Base-by-base conservation (phyloP, 768 basidiomycete genomes). In the Mycena indigotica region DNA sequence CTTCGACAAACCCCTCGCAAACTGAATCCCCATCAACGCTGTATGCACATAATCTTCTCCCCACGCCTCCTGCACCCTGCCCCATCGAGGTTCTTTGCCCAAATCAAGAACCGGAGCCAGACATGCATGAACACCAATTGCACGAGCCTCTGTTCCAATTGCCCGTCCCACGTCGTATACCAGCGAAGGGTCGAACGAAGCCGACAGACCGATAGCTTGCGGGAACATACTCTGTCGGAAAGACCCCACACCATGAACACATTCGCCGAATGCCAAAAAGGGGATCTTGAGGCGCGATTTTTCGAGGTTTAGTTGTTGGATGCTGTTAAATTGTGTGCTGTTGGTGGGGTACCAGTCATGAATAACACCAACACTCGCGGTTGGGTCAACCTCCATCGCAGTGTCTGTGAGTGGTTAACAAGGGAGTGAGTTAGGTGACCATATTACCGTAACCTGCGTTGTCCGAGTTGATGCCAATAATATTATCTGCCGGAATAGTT, bases 51-150 rank as follows among this genome's bases (percentile, higher is more conserved):
- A 67, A 28, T 69, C 66, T 53, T 69, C 67, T 25, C 67, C 67
- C 67, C 67, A 69, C 16, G 67, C 66, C 60, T 69, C 67, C 52
- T 68, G 67, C 4, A 66, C 66, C 16, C 67, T 24, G 2, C 67
- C 67, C 67, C 67, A 69, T 26, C 67, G 57, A 17, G 64, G 62
- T 10, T 69, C 67, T 52, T 69, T 69, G n/a, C 64, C 67, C 10
- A 69, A 45, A 64, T 69, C 67, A 3, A 69, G 59, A n/a, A 69
- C 67, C 3, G 67, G 67, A 30, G 64, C 53, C 5, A 69, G 53
- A 52, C 67, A 69, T 16, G 57, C 62, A 39, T 69, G 67, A 16
- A 69, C 64, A 4, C 67, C 67, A 41, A 69, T 66, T 13, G 61
- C 62, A 15, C 67, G 55, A 23, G 67, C 67, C 35, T 69, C 67